Base-by-base conservation (phyloP, 177 flowering plant genomes). In the Vitis hybrid region DNA sequence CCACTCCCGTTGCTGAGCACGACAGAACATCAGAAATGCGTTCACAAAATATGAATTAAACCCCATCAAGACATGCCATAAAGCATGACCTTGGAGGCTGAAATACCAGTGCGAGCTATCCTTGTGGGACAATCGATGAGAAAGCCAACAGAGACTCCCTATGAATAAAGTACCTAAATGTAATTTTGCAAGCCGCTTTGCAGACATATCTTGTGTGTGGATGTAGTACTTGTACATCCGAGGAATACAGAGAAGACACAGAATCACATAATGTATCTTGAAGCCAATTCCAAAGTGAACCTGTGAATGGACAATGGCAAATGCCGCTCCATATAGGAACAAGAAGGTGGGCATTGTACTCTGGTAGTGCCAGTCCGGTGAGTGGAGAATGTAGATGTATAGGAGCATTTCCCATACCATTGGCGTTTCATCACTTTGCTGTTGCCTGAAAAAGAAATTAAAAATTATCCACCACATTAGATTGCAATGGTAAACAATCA, bases 361-460 rank as follows among this genome's bases (percentile, higher is more conserved):
- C 29, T 86, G 75, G 58, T 92, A 92, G 70, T 92, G 97, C 97
- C 97, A 92, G 77, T 90, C 96, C 10, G 96, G 97, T n/a, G 97
- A 92, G 74, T 90, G 86, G 53, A 92, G 88, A 67, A 92, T 89
- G 79, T 92, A 92, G 59, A 92, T 80, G 63, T 92, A 92, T 0
- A 93, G 87, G 39, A 93, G 93, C 88, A 89, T 85, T 77, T 93
- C 98, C 98, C 98, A 93, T 1, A 91, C 94, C 98, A 93, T 91
- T 15, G 98, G 98, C 13, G 98, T 93, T 78, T 93, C 98, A 77
- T 91, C 98, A 68, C 97, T 84, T 77, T 90, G 96, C 75, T 91
- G 94, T 74, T 88, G 93, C 82, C 98, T 93, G 84, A 49, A 77
- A 73, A 71, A 18, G 8, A 39, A 62, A 64, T 64, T 60, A 8